These are phyloP conservation scores for Lachnellula hyalina DNA, from an alignment of 2,329 filamentous ascomycete species.

Conservation along the genomic window DNA sequence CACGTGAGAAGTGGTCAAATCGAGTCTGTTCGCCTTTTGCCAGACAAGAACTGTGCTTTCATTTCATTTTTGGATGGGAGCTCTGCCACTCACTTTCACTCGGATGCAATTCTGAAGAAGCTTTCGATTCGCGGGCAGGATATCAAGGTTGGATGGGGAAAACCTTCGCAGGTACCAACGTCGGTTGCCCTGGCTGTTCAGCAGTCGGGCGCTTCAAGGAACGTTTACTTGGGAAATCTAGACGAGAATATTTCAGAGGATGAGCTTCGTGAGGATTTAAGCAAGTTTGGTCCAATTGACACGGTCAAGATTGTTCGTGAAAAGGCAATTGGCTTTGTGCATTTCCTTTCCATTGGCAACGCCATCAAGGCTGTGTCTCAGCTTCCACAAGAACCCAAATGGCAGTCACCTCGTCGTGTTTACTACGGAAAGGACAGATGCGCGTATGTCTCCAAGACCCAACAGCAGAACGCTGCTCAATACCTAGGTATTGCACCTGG, in stretches of 20 bases:
- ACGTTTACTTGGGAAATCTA: constrained; percentile 93
- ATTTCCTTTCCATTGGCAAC: constrained; percentile 95
- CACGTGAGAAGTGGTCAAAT: constrained; percentile 97
- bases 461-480: constrained; percentile 98
- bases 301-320: constrained; percentile 97
- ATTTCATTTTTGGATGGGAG: constrained; percentile 98
- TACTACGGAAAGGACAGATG: constrained; percentile 99
- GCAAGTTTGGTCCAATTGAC: constrained; percentile 94
- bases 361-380: constrained; percentile 97
- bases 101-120: constrained; percentile 99
- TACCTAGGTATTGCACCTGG: constrained; percentile 96
- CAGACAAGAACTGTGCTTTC: constrained; percentile 99
- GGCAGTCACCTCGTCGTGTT: constrained; percentile 90
- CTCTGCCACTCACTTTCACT: constrained; percentile 98
- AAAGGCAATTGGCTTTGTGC: constrained; percentile 96
- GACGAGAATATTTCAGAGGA: constrained; percentile 87
- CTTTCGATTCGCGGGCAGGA: constrained; percentile 97
- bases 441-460: constrained; percentile 97
- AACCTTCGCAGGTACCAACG: constrained; percentile 94
- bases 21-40: constrained; percentile 92
- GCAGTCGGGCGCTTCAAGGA: constrained; percentile 92
- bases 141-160: constrained; percentile 99
- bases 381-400: constrained; percentile 92
- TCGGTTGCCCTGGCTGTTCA: constrained; percentile 97
- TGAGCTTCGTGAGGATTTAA: constrained; percentile 87